Conservation (phyloP, 2,329 filamentous ascomycete species). For the Thielaviopsis musarum region DNA sequence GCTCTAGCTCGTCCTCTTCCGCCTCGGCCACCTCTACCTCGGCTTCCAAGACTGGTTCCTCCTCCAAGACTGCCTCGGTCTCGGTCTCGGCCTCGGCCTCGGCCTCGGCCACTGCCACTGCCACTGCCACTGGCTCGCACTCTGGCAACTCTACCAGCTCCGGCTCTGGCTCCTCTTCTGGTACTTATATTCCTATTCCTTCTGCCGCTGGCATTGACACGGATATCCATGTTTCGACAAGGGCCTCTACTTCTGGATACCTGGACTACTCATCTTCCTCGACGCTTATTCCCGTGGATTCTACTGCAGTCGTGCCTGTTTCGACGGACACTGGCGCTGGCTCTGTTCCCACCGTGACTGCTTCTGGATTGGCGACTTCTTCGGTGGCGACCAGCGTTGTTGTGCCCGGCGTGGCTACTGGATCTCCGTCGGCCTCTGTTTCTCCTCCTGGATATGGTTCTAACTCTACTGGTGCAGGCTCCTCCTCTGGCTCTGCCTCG, state of each 20-base stretch:
- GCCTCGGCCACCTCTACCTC: background rate
- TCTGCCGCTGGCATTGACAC: constrained; percentile 5
- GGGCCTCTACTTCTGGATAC: background rate
- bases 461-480: constrained; percentile 1
- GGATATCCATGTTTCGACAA: background rate
- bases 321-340: background rate
- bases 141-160: background rate
- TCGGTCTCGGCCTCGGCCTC: too few species aligned
- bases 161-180: background rate
- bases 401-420: constrained; percentile 10
- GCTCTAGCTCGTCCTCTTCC: constrained; percentile 5
- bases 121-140: background rate
- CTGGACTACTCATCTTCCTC: background rate
- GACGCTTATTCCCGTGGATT: background rate
- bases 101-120: background rate
- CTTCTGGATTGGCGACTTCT: background rate
- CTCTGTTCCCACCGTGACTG: background rate
- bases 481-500: background rate
- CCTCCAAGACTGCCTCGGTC: background rate
- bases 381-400: background rate
- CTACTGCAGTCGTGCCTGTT: background rate
- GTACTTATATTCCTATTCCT: background rate
- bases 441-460: background rate
- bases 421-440: constrained; percentile 3
- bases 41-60: background rate